Percentiles rank a stretch among this genome's conserved stretches.
Conservation (phyloP, 1,284 basidiomycete species). For the Chalciporus piperatoides region DNA sequence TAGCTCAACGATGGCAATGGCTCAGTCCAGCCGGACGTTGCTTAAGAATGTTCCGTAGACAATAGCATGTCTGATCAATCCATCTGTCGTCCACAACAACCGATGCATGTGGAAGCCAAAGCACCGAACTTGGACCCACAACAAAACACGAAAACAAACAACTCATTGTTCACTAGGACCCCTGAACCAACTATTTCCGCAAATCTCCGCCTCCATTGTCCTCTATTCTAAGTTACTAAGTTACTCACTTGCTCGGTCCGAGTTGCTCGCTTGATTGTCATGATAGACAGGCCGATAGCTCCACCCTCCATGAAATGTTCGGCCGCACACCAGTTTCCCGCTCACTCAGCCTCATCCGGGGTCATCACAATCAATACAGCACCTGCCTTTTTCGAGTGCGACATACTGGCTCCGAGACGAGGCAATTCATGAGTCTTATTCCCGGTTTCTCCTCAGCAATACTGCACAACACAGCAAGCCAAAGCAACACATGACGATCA, state of each 20-base stretch:
- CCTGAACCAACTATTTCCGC: slow-evolving; percentile 3
- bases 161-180: slow-evolving; percentile 13
- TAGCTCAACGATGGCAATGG: slow-evolving; percentile 16
- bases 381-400: slow-evolving; percentile 17
- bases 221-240: neutral
- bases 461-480: neutral
- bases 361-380: slow-evolving; percentile 21
- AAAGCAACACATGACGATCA: neutral
- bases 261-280: neutral
- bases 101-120: neutral
- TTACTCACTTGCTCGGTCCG: neutral
- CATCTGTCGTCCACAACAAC: neutral
- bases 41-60: slow-evolving; percentile 24
- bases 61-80: slow-evolving; percentile 15
- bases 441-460: too few relatives aligned
- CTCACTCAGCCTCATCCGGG: neutral
- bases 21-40: neutral
- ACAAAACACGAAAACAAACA: slow-evolving; percentile 18
- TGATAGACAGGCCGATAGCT: neutral
- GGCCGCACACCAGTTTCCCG: neutral
- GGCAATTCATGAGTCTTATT: neutral
- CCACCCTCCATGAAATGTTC: neutral
- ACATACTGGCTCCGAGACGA: neutral
- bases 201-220: slow-evolving; percentile 14
- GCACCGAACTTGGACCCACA: slow-evolving; percentile 15